Evolutionary conservation across 2,329 filamentous ascomycete species (phyloP).

Genomic region (Hysterium pulicare): DNA sequence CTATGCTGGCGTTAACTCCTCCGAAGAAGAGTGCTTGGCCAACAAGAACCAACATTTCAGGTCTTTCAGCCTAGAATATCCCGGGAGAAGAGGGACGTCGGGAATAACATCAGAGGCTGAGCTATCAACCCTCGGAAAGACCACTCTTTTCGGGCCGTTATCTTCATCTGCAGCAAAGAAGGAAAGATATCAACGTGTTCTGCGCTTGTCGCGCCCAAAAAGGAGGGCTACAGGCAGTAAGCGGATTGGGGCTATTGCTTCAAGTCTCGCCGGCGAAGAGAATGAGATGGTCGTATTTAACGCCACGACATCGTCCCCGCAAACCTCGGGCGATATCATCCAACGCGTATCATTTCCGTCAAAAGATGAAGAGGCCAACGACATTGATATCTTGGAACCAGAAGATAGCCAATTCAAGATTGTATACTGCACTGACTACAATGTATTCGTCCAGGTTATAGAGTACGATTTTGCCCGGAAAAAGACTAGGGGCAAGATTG

Average conservation of each 20-base stretch:
- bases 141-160: constrained; percentile 48
- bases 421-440: constrained; percentile 73
- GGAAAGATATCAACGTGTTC: constrained; percentile 59
- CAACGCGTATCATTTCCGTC: constrained; percentile 48
- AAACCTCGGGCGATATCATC: constrained; percentile 47
- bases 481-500: constrained; percentile 31
- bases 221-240: constrained; percentile 50
- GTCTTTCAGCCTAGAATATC: constrained; percentile 63
- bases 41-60: constrained; percentile 83
- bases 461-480: constrained; percentile 46
- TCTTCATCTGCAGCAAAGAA: constrained; percentile 41
- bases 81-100: constrained; percentile 44
- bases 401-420: constrained; percentile 64
- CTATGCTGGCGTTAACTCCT: constrained; percentile 81
- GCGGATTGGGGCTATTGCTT: constrained; percentile 73
- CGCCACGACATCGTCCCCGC: constrained; percentile 54
- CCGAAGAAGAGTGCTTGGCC: constrained; percentile 65
- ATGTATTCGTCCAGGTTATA: constrained; percentile 67
- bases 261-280: constrained; percentile 66
- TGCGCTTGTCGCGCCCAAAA: constrained; percentile 55
- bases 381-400: constrained; percentile 66
- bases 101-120: constrained; percentile 33
- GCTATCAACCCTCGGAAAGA: constrained; percentile 49
- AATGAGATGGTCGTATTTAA: constrained; percentile 80
- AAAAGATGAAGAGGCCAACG: constrained; percentile 58